Evolutionary conservation across 2,329 filamentous ascomycete genomes (phyloP), one percentile per base, ranked within the genome.

Genomic region (Cercospora sp.): DNA sequence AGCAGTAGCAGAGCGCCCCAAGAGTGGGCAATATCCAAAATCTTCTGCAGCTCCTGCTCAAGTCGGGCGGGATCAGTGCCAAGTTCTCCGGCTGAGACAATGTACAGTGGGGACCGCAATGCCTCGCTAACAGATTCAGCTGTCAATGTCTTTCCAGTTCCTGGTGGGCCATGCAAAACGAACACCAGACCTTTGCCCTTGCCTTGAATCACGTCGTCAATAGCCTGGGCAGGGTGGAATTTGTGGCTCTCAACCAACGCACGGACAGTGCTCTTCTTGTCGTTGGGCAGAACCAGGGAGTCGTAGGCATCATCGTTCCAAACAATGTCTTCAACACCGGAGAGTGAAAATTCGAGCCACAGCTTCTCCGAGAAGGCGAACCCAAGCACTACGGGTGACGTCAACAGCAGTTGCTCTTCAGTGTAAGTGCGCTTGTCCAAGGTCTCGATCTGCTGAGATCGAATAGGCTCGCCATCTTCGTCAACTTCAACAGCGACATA

Each of bases 351-450:
- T 77, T 97, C 92, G 0, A 97, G 86, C 94, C 93, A 97, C 9
- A 92, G 84, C 80, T 97, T 97, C 79, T 97, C 92, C 0, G 88
- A 88, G 78, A 97, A 96, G 0, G 92, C 88, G 74, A 97, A 97
- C 0, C 93, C 94, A 1, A 96, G 85, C 0, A 97, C 91, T 0
- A 96, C 89, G 0, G 93, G 91, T 1, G 91, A 94, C 1, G 93
- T 89, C 60, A 96, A 90, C 5, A 97, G 83, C 26, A 95, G 90
- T 73, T 97, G 91, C 69, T 96, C 92, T 60, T 95, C 91, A 0
- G 86, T 91, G 77, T 95, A 94, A 20, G 68, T 68, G 73, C 68
- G 71, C 63, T 65, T 74, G 2, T 81, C 79, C 20, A 90, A 80
- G 66, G 84, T 81, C 31, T 90, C 87, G 23, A 91, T 83, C 65